phyloP scores from a whole-genome alignment of 257 asterid genomes.

The Solanum habrochaites region DNA sequence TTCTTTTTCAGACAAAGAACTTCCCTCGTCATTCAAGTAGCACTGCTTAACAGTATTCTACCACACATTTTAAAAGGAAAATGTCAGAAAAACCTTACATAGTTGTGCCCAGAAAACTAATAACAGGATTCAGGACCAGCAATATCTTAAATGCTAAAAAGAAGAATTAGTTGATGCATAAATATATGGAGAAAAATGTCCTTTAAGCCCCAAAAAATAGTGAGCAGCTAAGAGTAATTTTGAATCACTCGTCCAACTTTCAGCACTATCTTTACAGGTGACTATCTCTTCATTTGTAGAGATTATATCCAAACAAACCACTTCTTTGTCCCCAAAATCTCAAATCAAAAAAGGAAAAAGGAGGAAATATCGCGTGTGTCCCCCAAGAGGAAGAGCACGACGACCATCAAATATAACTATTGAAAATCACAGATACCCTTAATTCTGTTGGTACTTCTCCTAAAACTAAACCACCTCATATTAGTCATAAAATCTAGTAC shows the following conservation, averaged over 20 bases:
- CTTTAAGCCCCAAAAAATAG: neutral
- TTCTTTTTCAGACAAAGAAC: conserved; percentile 11
- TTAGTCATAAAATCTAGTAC: neutral
- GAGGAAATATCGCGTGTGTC: neutral
- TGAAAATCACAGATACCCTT: neutral
- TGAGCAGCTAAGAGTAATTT: neutral
- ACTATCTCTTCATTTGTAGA: neutral
- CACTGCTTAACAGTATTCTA: neutral
- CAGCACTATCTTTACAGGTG: neutral
- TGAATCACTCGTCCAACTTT: neutral
- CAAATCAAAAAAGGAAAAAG: neutral
- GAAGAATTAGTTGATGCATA: neutral
- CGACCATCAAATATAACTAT: neutral
- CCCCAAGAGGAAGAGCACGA: neutral
- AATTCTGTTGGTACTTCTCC: neutral
- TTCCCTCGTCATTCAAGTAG: conserved; percentile 7
- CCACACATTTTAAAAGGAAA: neutral
- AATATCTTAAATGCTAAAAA: neutral
- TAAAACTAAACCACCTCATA: neutral
- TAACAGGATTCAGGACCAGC: neutral
- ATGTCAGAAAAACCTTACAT: neutral
- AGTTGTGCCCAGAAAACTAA: neutral
- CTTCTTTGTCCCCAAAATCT: neutral
- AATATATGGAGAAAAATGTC: neutral
- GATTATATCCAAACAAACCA: neutral